A percentile compares a stretch with the other conserved stretches of the same genome.
phyloP scores from a whole-genome alignment of 1,284 basidiomycete genomes.

The Leccinum solheimii region DNA sequence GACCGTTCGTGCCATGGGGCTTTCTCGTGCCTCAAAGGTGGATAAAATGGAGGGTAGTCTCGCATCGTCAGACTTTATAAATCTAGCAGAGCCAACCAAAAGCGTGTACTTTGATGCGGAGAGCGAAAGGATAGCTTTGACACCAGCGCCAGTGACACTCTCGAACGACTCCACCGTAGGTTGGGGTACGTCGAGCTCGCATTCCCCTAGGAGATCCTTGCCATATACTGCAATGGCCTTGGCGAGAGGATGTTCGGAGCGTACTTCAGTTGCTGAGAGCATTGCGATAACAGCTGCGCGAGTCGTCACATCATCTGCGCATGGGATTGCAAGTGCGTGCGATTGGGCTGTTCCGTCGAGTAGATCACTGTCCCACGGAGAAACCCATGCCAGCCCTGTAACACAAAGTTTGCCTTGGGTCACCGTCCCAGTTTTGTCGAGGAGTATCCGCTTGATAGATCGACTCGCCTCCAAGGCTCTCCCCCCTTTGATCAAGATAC shows the following conservation, averaged over 20 bases:
- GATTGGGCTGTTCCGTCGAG: constrained; percentile 37
- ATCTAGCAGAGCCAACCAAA: constrained; percentile 75
- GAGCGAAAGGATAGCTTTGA: constrained; percentile 67
- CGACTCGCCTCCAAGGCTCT: constrained; percentile 91
- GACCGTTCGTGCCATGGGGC: constrained; percentile 74
- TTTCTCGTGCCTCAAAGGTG: constrained; percentile 68
- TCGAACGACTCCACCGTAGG: constrained; percentile 70
- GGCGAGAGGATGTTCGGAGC: constrained; percentile 95
- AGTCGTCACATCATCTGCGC: constrained; percentile 59
- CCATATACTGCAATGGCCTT: constrained; percentile 87
- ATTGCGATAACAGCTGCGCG: constrained; percentile 75
- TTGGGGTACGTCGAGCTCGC: constrained; percentile 38
- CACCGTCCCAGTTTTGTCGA: constrained; percentile 99
- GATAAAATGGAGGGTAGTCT: constrained; percentile 59
- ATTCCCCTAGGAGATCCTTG: constrained; percentile 58
- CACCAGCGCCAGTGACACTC: constrained; percentile 86
- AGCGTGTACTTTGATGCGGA: constrained; percentile 52
- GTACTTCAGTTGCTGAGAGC: constrained; percentile 83
- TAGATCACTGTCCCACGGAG: constrained; percentile 39
- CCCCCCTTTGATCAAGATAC: constrained; percentile 98
- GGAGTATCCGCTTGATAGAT: constrained; percentile 76
- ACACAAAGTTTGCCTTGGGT: constrained; percentile 86
- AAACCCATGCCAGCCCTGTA: constrained; percentile 75
- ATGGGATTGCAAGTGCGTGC: constrained; percentile 48
- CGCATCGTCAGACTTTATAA: constrained; percentile 54